Evolutionary conservation across 1,284 basidiomycete species (phyloP), one percentile per base, ranked within the genome.

Genomic region (Ceratorhiza oryzae-sativae): DNA sequence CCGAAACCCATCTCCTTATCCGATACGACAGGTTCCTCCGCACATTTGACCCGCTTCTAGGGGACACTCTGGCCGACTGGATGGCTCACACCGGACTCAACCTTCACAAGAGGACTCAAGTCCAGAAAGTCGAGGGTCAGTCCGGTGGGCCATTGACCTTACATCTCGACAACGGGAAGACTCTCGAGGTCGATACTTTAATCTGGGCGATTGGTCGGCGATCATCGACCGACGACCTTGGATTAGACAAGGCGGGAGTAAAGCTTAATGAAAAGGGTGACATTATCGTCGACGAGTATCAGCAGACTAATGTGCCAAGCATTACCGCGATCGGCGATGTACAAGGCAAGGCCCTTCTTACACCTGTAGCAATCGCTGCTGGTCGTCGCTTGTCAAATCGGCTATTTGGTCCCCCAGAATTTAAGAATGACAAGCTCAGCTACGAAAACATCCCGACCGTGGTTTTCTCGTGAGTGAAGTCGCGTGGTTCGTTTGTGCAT

Each of bases 321-420:
- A 84, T 99, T 76, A 91, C 86, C 67, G 88, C 95, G 3, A 90
- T 99, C 73, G 97, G 97, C 9, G 97, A 99, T 79, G 93, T 96
- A 15, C 88, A 88, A 75, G 97, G 97, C 73, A 96, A 97, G 82
- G 93, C 89, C 27, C 83, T 96, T 32, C 85, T 99, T 73, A 99
- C 97, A 0, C 97, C 97, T n/a, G 97, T 99, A 5, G 97, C 97
- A 25, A 97, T 99, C 74, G 97, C 97, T 59, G 97, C 97, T 4
- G 97, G 95, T 27, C 85, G 97, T 72, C 84, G 94, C 74, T 83
- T 98, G 46, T 86, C 90, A 61, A 99, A 98, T 83, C 85, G 97
- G 62, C 82, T 99, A 65, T 99, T 94, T 79, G 97, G 97, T 10
- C 88, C 89, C 0, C 85, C 88, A 68, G 84, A 93, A 80, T 95